Conservation (phyloP, 163 green algal genomes). For the Chlorella variabilis region DNA sequence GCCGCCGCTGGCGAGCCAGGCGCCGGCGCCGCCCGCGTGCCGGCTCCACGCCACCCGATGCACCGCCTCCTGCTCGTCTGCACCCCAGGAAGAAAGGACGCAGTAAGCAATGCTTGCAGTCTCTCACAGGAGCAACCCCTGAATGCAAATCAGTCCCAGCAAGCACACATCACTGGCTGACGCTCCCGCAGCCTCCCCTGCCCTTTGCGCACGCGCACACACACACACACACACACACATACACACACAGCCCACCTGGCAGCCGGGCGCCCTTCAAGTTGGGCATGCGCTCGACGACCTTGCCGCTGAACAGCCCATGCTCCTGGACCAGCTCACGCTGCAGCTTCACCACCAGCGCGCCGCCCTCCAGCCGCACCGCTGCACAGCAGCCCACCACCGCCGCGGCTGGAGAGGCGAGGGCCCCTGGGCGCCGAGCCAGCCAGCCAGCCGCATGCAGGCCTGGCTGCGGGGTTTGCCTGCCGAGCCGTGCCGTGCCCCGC, state of each 20-base stretch:
- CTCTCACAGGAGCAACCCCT: no score
- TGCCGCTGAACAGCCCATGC: slow-evolving; percentile 31
- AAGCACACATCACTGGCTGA: no score
- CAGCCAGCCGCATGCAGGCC: not conserved
- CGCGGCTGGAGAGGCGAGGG: not conserved
- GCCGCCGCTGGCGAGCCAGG: slow-evolving; percentile 33
- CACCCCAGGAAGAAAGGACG: not conserved
- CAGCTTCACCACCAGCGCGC: slow-evolving; percentile 12
- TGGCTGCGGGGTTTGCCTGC: no score
- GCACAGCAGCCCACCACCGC: not conserved
- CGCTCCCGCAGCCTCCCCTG: no score
- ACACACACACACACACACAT: no score
- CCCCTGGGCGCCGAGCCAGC: no score
- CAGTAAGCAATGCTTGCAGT: not conserved
- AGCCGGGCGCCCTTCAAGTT: slow-evolving; percentile 4
- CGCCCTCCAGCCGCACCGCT: not conserved
- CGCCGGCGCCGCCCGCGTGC: not conserved
- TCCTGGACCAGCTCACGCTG: not conserved
- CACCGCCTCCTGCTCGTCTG: slow-evolving; percentile 31
- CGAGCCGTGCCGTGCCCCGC: not conserved
- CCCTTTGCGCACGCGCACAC: no score
- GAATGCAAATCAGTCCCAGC: no score
- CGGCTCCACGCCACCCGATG: slow-evolving; percentile 42
- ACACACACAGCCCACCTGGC: slow-evolving; percentile 32
- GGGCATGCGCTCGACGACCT: slow-evolving; percentile 17